A percentile compares a stretch with the other conserved stretches of the same genome.
Conservation (phyloP, 176 grass and related monocot species). For the Oryza rufipogon region DNA sequence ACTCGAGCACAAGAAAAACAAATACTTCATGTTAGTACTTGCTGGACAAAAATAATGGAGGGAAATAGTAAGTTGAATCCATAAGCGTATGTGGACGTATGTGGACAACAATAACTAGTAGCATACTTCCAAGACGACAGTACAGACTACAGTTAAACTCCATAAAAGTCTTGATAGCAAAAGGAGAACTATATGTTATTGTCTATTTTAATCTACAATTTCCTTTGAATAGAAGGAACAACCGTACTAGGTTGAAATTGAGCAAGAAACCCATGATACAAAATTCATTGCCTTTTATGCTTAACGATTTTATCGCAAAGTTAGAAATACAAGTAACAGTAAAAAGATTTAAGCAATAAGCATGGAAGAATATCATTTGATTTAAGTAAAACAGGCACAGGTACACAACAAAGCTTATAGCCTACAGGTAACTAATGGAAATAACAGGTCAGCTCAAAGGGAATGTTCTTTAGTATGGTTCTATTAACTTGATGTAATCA, state of each 20-base stretch:
- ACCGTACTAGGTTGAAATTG: not conserved
- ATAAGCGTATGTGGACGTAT: constrained; percentile 18
- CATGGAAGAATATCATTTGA: not conserved
- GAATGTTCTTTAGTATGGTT: no score
- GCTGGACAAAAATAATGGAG: not conserved
- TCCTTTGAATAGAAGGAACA: constrained; percentile 21
- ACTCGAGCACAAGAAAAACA: constrained; percentile 39
- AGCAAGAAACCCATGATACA: not conserved
- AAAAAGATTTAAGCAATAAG: not conserved
- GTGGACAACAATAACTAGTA: constrained; percentile 33
- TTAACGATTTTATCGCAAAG: not conserved
- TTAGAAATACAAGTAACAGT: constrained; percentile 1
- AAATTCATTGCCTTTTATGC: not conserved
- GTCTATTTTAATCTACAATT: constrained; percentile 18
- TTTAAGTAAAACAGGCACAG: constrained; percentile 22
- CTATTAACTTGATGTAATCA: no score
- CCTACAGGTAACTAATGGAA: constrained; percentile 14
- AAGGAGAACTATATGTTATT: constrained; percentile 21
- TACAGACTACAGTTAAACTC: not conserved
- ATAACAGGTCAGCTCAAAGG: not conserved
- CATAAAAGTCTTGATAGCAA: constrained; percentile 19
- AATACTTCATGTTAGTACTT: not conserved
- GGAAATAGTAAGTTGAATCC: not conserved
- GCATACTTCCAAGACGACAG: constrained; percentile 9
- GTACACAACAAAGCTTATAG: constrained; percentile 9